phyloP scores from a whole-genome alignment of 23 red algal genomes.

The Gracilaria domingensis region DNA sequence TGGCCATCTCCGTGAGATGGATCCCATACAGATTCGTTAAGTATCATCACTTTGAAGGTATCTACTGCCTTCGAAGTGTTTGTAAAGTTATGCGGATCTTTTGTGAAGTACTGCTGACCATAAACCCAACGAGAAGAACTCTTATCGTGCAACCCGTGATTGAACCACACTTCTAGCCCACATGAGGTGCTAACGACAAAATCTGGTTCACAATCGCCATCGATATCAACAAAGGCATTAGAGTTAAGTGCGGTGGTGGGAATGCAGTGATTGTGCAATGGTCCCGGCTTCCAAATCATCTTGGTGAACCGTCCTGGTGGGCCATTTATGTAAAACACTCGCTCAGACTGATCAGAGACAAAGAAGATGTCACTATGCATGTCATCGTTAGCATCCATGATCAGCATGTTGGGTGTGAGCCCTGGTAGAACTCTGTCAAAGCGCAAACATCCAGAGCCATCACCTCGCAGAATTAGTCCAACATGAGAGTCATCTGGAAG shows the following conservation, averaged over 20 bases:
- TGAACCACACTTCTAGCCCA: constrained; percentile 88
- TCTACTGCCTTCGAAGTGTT: constrained; percentile 9
- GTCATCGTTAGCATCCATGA: constrained; percentile 92
- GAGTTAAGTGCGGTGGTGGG: constrained; percentile 59
- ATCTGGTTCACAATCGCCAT: constrained; percentile 97
- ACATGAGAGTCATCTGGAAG: constrained; percentile 46
- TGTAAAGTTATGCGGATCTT: constrained; percentile 45
- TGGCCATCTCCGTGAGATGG: constrained; percentile 45
- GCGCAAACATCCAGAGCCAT: constrained; percentile 54
- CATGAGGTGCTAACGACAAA: constrained; percentile 80
- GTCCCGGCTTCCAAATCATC: constrained; percentile 44
- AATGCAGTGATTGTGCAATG: neutral
- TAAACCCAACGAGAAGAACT: constrained; percentile 38
- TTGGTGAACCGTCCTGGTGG: constrained; percentile 41
- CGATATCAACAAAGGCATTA: constrained; percentile 86
- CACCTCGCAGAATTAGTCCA: constrained; percentile 48
- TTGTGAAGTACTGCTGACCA: constrained; percentile 31
- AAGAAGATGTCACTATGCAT: constrained; percentile 89
- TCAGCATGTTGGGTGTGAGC: constrained; percentile 55
- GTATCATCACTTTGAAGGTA: constrained; percentile 21
- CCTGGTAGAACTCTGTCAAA: constrained; percentile 44
- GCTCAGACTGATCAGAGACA: constrained; percentile 35
- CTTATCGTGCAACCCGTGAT: constrained; percentile 43
- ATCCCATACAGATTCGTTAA: constrained; percentile 62
- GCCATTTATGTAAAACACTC: constrained; percentile 76